These are phyloP conservation scores for Aspergillus ellipticus DNA, from an alignment of 495 filamentous ascomycete species.

Conservation along the genomic window DNA sequence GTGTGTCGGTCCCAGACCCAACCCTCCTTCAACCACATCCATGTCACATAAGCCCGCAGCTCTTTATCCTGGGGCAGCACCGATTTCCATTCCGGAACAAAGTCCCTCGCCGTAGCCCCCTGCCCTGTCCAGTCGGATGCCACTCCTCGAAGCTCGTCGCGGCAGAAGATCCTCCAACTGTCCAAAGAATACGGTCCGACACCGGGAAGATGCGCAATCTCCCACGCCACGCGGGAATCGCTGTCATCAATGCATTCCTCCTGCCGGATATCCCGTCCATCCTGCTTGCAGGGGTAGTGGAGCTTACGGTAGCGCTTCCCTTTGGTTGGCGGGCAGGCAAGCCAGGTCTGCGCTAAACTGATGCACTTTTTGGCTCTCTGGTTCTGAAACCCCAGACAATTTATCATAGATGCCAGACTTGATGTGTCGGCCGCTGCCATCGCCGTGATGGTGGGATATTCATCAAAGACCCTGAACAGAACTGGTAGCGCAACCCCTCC, in stretches of 20 bases:
- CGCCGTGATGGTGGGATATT: slow-evolving; percentile 62
- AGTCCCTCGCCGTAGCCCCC: slow-evolving; percentile 20
- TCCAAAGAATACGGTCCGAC: slow-evolving; percentile 83
- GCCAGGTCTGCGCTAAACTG: slow-evolving; percentile 66
- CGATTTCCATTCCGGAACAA: slow-evolving; percentile 76
- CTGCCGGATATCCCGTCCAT: slow-evolving; percentile 51
- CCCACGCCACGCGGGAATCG: slow-evolving; percentile 60
- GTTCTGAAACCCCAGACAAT: slow-evolving; percentile 71
- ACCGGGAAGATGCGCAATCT: slow-evolving; percentile 83
- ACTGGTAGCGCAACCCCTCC: slow-evolving; percentile 74
- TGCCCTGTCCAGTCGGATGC: slow-evolving; percentile 59
- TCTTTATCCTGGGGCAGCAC: slow-evolving; percentile 88
- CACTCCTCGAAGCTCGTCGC: slow-evolving; percentile 67
- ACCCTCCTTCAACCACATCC: slow-evolving; percentile 89
- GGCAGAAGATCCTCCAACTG: slow-evolving; percentile 91
- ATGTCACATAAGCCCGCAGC: slow-evolving; percentile 75
- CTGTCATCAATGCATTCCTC: slow-evolving; percentile 47
- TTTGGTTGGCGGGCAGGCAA: slow-evolving; percentile 56
- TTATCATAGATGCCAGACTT: slow-evolving; percentile 62
- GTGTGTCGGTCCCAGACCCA: slow-evolving; percentile 75
- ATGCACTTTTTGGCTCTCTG: slow-evolving; percentile 58
- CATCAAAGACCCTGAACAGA: slow-evolving; percentile 62
- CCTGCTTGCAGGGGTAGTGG: slow-evolving; percentile 60
- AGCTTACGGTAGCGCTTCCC: slow-evolving; percentile 60
- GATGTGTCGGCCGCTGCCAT: slow-evolving; percentile 56